phyloP scores from a whole-genome alignment of 352 stramenopile species.

The Phytophthora quininea region DNA sequence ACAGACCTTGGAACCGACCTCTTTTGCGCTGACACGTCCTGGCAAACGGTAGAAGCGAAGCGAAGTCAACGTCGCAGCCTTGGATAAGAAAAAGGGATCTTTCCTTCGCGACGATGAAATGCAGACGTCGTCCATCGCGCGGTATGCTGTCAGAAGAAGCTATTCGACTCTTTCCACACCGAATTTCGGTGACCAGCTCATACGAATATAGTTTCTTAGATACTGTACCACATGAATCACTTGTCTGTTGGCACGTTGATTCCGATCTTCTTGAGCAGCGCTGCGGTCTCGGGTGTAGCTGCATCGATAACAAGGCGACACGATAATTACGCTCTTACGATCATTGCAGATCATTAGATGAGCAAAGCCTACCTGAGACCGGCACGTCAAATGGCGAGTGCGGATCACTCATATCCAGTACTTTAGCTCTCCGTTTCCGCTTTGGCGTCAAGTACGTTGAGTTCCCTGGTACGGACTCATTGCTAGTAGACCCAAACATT shows the following conservation, averaged over 20 bases:
- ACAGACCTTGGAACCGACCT: neutral
- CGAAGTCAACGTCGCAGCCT: no score
- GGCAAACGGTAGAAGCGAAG: no score
- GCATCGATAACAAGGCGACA: neutral
- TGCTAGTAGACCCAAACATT: conserved; percentile 23
- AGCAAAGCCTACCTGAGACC: conserved; percentile 42
- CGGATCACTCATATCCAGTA: conserved; percentile 7
- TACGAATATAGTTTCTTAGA: neutral
- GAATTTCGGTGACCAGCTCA: neutral
- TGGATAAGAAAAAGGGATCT: no score
- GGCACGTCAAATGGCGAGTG: conserved; percentile 45
- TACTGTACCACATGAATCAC: conserved; percentile 7
- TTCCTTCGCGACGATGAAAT: no score
- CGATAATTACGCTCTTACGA: no score
- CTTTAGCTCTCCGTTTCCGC: conserved; percentile 21
- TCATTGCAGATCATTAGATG: no score
- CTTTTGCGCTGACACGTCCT: no score
- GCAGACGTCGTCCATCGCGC: no score
- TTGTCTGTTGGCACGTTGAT: conserved; percentile 43
- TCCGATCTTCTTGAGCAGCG: conserved; percentile 50
- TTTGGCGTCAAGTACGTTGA: conserved; percentile 21
- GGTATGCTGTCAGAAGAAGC: no score
- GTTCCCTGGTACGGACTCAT: conserved; percentile 10
- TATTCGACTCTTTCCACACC: no score
- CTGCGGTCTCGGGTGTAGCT: conserved; percentile 46